These are phyloP conservation scores for Aspergillus unguis DNA, from an alignment of 2,329 filamentous ascomycete species.

Conservation along the genomic window DNA sequence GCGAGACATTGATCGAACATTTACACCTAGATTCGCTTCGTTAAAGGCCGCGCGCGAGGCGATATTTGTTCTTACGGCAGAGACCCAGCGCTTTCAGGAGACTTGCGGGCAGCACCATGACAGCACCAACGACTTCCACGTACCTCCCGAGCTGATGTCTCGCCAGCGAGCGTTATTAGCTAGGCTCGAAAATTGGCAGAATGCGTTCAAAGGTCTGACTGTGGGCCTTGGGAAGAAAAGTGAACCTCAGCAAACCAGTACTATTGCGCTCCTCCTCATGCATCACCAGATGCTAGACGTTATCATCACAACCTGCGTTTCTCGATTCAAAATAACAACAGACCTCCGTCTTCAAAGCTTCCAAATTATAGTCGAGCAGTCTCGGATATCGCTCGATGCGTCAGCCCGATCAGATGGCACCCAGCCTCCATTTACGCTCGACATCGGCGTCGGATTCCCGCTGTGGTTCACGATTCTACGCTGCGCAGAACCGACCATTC, in stretches of 20 bases:
- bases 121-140: constrained; percentile 1
- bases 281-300: constrained; percentile 26
- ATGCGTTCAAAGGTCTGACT: constrained; percentile 21
- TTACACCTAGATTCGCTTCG: constrained; percentile 1
- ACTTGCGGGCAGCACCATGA: constrained; percentile 19
- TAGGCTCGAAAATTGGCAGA: constrained; percentile 23
- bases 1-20: not conserved
- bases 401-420: constrained; percentile 20
- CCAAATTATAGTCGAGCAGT: constrained; percentile 26
- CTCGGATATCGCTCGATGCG: constrained; percentile 19
- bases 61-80: constrained; percentile 23
- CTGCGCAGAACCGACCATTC: constrained; percentile 31
- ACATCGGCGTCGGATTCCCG: constrained; percentile 27
- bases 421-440: constrained; percentile 24
- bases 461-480: constrained; percentile 32
- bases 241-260: constrained; percentile 16
- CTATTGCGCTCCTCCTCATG: constrained; percentile 20
- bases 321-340: constrained; percentile 18
- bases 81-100: constrained; percentile 24
- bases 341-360: constrained; percentile 26
- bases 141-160: constrained; percentile 16
- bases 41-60: constrained; percentile 22
- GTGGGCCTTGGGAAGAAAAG: too few species aligned
- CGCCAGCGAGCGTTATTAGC: constrained; percentile 16
- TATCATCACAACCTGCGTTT: constrained; percentile 22